Conservation (phyloP, 129 eudicot species). For the Gnaphalium uliginosum region DNA sequence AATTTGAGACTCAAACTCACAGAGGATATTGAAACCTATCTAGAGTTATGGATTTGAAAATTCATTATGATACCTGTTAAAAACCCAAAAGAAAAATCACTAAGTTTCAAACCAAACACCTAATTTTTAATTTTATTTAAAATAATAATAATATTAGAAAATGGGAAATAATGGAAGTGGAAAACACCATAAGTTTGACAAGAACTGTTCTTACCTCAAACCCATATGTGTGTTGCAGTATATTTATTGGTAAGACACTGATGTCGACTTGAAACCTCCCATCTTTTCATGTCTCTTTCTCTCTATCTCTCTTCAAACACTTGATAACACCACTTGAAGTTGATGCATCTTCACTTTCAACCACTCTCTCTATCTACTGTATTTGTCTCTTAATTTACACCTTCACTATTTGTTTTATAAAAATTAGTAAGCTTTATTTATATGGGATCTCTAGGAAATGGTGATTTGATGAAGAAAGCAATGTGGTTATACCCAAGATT, state of each 20-base stretch:
- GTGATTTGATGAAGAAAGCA: conserved; percentile 56
- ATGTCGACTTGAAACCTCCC: conserved; percentile 90
- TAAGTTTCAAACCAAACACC: too few relatives aligned
- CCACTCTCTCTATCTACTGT: conserved; percentile 15
- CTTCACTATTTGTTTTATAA: conserved; percentile 19
- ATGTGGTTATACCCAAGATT: conserved; percentile 85
- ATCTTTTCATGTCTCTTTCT: conserved; percentile 76
- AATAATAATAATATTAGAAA: too few relatives aligned
- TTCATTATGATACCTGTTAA: too few relatives aligned
- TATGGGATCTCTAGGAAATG: conserved; percentile 56
- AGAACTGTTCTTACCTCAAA: conserved; percentile 43
- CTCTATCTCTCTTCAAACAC: conserved; percentile 27
- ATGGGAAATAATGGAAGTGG: neutral
- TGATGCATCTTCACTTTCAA: conserved; percentile 40
- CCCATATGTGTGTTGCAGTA: conserved; percentile 48
- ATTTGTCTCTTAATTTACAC: conserved; percentile 16
- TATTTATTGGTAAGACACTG: conserved; percentile 61
- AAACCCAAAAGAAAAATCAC: too few relatives aligned
- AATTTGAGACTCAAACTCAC: too few relatives aligned
- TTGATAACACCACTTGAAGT: conserved; percentile 54
- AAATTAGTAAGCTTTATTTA: neutral
- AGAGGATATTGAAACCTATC: too few relatives aligned
- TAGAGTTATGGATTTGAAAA: too few relatives aligned
- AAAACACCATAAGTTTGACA: conserved; percentile 36
- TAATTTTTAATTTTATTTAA: too few relatives aligned